phyloP scores from a whole-genome alignment of 768 basidiomycete genomes.

The Boletus patriciae region DNA sequence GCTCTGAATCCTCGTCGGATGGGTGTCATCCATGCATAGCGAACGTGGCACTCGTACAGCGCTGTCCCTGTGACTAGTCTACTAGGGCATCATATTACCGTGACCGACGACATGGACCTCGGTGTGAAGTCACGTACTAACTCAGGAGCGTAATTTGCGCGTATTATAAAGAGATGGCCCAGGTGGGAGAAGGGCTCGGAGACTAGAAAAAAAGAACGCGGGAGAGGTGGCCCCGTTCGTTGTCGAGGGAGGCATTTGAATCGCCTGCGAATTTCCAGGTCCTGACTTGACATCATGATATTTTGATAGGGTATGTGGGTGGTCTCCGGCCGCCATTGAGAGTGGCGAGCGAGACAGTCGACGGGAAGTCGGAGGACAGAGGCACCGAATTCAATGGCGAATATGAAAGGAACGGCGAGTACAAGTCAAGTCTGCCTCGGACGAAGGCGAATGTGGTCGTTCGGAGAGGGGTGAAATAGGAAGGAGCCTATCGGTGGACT shows the following conservation, averaged over 20 bases:
- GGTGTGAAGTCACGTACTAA: too few species aligned
- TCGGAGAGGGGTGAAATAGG: conserved; percentile 23
- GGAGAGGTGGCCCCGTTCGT: too few species aligned
- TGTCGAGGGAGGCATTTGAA: background rate
- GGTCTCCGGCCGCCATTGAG: background rate
- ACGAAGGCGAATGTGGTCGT: conserved; percentile 7
- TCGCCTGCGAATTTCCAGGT: background rate
- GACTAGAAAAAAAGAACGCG: too few species aligned
- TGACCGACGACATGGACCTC: too few species aligned
- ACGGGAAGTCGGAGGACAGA: background rate
- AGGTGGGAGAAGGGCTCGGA: too few species aligned
- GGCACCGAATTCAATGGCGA: background rate
- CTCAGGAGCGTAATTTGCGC: too few species aligned
- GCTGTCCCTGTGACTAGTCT: too few species aligned
- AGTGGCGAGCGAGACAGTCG: conserved; percentile 7
- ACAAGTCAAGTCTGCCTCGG: conserved; percentile 15
- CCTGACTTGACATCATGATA: conserved; percentile 11
- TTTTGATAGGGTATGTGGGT: background rate
- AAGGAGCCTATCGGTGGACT: conserved; percentile 24
- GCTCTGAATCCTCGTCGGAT: too few species aligned
- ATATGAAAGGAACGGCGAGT: conserved; percentile 6
- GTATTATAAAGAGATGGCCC: too few species aligned
- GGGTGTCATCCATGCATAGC: too few species aligned
- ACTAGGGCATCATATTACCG: too few species aligned
- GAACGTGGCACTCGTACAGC: too few species aligned